Evolutionary conservation across 2,329 filamentous ascomycete genomes (phyloP).

Genomic region (Chrysosporium keratinophilum): DNA sequence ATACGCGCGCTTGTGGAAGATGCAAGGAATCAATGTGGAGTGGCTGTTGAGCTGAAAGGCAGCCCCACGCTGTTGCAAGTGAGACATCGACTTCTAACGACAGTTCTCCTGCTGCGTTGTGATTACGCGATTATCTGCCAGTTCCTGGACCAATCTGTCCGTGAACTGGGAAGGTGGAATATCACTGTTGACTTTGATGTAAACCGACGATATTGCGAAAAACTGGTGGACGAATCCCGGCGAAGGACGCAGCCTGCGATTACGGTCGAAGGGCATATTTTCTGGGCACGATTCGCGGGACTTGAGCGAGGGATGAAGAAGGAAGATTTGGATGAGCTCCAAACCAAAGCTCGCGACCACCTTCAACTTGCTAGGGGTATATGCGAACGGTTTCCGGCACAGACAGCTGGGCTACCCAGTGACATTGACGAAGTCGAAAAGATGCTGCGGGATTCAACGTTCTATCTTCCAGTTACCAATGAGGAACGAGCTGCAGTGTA

Average conservation of each 20-base stretch:
- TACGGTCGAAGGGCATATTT: slow-evolving; percentile 44
- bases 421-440: slow-evolving; percentile 41
- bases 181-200: background rate
- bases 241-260: slow-evolving; percentile 32
- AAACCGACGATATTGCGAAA: background rate
- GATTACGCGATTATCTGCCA: slow-evolving; percentile 6
- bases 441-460: slow-evolving; percentile 40
- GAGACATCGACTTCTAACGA: slow-evolving; percentile 1
- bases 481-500: slow-evolving; percentile 45
- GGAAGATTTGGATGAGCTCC: background rate
- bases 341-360: background rate
- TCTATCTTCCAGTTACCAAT: slow-evolving; percentile 42
- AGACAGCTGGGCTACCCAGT: slow-evolving; percentile 29
- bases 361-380: background rate
- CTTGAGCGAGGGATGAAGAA: slow-evolving; percentile 26
- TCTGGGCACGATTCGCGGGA: slow-evolving; percentile 40
- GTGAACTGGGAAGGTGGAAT: background rate
- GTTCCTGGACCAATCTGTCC: background rate
- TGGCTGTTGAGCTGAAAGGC: background rate
- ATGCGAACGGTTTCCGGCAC: slow-evolving; percentile 14
- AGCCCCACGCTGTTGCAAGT: slow-evolving; percentile 4
- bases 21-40: background rate
- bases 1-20: slow-evolving; percentile 6
- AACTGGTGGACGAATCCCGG: slow-evolving; percentile 34
- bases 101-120: slow-evolving; percentile 3